Conservation (phyloP, 2,329 filamentous ascomycete genomes). For the Aspergillus arachidicola region DNA sequence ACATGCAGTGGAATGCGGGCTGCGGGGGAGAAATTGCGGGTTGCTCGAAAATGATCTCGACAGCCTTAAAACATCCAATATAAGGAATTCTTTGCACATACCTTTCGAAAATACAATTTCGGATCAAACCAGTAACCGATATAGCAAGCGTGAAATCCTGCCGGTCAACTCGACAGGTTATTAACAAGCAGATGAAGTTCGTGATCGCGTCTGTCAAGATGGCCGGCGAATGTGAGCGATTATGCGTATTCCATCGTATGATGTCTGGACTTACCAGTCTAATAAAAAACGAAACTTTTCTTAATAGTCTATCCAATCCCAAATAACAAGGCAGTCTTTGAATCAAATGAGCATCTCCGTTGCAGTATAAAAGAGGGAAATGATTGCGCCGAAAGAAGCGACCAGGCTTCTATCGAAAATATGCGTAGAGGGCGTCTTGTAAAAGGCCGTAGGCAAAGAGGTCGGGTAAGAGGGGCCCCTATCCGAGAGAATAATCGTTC, state of each 20-base stretch:
- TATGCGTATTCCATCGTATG: conserved; percentile 6
- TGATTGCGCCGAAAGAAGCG: conserved; percentile 25
- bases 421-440: conserved; percentile 19
- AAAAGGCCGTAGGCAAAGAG: conserved; percentile 16
- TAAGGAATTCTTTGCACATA: conserved; percentile 12
- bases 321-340: conserved; percentile 28
- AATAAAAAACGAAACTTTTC: conserved; percentile 25
- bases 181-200: conserved; percentile 23
- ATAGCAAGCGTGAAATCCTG: conserved; percentile 15
- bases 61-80: neutral
- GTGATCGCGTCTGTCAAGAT: conserved; percentile 32
- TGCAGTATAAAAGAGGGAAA: conserved; percentile 6
- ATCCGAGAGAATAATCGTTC: conserved; percentile 7
- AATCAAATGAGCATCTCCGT: conserved; percentile 21
- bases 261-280: conserved; percentile 36
- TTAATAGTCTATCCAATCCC: conserved; percentile 32
- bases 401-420: conserved; percentile 31
- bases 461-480: conserved; percentile 5
- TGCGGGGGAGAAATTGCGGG: conserved; percentile 8
- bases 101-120: conserved; percentile 21
- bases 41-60: neutral
- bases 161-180: conserved; percentile 16
- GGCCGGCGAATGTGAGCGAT: conserved; percentile 15
- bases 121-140: conserved; percentile 15
- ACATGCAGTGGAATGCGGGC: conserved; percentile 1